Evolutionary conservation across 257 asterid genomes (phyloP).

Genomic region (Ligustrum vulgare): DNA sequence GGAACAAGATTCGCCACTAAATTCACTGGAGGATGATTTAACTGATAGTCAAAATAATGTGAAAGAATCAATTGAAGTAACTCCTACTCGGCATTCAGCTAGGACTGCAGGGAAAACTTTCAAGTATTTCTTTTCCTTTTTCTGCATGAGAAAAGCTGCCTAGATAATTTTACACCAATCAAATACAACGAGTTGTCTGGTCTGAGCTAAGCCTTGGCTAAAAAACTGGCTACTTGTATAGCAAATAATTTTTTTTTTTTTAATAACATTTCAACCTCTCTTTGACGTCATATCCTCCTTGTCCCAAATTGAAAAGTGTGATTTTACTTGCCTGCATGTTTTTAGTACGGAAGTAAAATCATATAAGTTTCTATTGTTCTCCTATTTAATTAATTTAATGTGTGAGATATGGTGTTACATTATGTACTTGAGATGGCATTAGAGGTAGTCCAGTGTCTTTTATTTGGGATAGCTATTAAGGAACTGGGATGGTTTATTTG

Average conservation of each 20-base stretch:
- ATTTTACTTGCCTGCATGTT: constrained; percentile 5
- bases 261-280: background rate
- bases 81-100: constrained; percentile 74
- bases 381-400: background rate
- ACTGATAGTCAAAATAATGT: constrained; percentile 47
- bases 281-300: background rate
- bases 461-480: constrained; percentile 10
- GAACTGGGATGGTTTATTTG: constrained; percentile 4
- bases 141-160: constrained; percentile 11
- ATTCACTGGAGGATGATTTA: constrained; percentile 41
- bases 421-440: background rate
- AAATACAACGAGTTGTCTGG: background rate
- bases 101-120: constrained; percentile 68
- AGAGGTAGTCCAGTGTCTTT: background rate
- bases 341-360: background rate
- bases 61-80: constrained; percentile 41
- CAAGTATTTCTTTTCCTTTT: constrained; percentile 45
- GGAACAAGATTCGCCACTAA: constrained; percentile 49
- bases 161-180: background rate
- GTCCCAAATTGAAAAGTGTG: background rate
- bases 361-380: background rate
- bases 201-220: background rate
- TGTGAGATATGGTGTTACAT: background rate
- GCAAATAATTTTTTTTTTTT: background rate
- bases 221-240: background rate